Evolutionary conservation across 306 rosid species (phyloP).

Genomic region (Pterocarpus macrocarpus): DNA sequence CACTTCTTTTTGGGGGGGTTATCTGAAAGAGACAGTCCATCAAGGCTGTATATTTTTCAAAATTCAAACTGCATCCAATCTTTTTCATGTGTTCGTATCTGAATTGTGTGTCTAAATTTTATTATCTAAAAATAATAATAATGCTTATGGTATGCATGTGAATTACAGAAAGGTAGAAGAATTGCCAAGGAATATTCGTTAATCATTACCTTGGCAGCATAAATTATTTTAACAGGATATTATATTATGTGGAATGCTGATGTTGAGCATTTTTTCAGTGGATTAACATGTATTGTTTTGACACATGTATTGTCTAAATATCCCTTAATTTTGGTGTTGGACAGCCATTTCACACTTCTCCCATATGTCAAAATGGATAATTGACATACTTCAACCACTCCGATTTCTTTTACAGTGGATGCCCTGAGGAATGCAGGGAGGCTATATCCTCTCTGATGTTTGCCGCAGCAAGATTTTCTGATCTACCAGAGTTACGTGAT

Average conservation of each 20-base stretch:
- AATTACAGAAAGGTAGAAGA: constrained; percentile 22
- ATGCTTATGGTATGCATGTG: not conserved
- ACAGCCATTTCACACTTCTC: constrained; percentile 16
- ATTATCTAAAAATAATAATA: constrained; percentile 19
- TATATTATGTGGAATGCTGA: not conserved
- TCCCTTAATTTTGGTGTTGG: constrained; percentile 1
- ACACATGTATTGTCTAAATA: constrained; percentile 10
- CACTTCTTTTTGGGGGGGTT: constrained; percentile 10
- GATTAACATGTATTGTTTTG: constrained; percentile 6
- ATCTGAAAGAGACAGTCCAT: constrained; percentile 18
- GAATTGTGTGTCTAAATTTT: not conserved
- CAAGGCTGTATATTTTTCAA: constrained; percentile 18
- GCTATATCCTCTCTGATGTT: constrained; percentile 82
- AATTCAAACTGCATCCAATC: not conserved
- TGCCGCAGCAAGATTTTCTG: constrained; percentile 96
- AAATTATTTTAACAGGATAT: constrained; percentile 22
- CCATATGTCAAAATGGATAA: not conserved
- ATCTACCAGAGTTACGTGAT: constrained; percentile 95
- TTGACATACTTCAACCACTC: constrained; percentile 20
- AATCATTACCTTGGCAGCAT: not conserved
- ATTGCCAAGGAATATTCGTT: constrained; percentile 20
- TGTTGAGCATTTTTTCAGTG: not conserved
- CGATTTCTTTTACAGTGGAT: constrained; percentile 66
- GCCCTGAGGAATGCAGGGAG: constrained; percentile 92
- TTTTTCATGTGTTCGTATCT: constrained; percentile 10